A percentile compares a stretch with the other conserved stretches of the same genome.
These are phyloP conservation scores for Phytophthora syringae DNA, from an alignment of 352 stramenopile species.

Conservation along the genomic window DNA sequence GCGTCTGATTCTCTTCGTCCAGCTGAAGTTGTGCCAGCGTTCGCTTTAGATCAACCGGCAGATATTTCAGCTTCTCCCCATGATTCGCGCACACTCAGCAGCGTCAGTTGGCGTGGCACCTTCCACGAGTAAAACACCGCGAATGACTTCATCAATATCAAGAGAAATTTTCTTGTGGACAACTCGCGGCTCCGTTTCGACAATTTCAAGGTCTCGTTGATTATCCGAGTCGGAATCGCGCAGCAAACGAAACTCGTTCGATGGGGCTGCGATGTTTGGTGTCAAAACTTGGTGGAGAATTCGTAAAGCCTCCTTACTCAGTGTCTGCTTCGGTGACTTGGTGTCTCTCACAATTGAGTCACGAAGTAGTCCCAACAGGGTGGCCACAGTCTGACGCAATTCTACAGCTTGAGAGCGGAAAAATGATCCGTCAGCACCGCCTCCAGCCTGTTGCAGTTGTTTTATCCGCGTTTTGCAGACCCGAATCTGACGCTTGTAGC, in stretches of 20 bases:
- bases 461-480: constrained; percentile 50
- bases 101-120: constrained; percentile 42
- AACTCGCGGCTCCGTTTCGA: constrained; percentile 22
- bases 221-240: neutral
- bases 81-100: constrained; percentile 39
- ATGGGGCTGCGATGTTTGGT: constrained; percentile 1
- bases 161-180: constrained; percentile 10
- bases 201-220: constrained; percentile 12
- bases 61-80: constrained; percentile 56
- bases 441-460: constrained; percentile 32
- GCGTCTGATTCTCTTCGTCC: constrained; percentile 22
- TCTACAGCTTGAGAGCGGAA: constrained; percentile 52
- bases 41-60: constrained; percentile 46
- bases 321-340: constrained; percentile 61
- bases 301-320: constrained; percentile 61
- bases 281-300: constrained; percentile 37
- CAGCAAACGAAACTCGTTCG: neutral
- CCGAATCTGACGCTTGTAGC: constrained; percentile 64
- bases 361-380: constrained; percentile 46
- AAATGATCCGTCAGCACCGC: constrained; percentile 38
- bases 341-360: constrained; percentile 60
- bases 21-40: constrained; percentile 31
- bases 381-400: constrained; percentile 47
- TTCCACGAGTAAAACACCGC: constrained; percentile 57
- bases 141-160: constrained; percentile 61